Conservation (phyloP, 768 basidiomycete species). For the Serendipita sp. region DNA sequence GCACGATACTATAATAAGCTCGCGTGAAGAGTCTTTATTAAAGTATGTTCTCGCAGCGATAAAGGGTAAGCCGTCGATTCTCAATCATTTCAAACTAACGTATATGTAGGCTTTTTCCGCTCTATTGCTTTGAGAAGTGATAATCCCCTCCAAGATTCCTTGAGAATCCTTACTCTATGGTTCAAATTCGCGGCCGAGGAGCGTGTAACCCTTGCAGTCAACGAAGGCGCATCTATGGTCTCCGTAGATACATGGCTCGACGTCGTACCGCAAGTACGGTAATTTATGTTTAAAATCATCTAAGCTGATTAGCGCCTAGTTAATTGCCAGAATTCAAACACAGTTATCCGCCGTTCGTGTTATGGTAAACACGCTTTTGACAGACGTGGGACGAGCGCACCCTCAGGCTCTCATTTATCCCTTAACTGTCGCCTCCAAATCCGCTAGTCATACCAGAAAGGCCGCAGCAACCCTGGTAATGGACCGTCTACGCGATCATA, state of each 20-base stretch:
- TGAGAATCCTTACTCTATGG: slow-evolving; percentile 88
- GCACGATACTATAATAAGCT: slow-evolving; percentile 39
- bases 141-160: slow-evolving; percentile 85
- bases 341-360: slow-evolving; percentile 72
- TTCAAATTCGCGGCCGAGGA: slow-evolving; percentile 90
- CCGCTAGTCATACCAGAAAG: slow-evolving; percentile 66
- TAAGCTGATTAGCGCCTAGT: slow-evolving; percentile 30
- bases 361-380: slow-evolving; percentile 76
- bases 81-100: not conserved
- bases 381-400: slow-evolving; percentile 88
- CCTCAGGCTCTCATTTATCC: slow-evolving; percentile 95
- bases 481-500: slow-evolving; percentile 87
- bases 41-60: slow-evolving; percentile 84
- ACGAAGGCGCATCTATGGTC: slow-evolving; percentile 68
- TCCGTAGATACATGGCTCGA: slow-evolving; percentile 98
- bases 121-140: slow-evolving; percentile 82
- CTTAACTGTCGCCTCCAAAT: slow-evolving; percentile 91
- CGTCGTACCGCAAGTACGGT: slow-evolving; percentile 83
- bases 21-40: slow-evolving; percentile 32
- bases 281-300: not conserved
- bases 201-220: slow-evolving; percentile 81
- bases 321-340: slow-evolving; percentile 96
- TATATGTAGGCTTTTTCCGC: slow-evolving; percentile 65
- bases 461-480: slow-evolving; percentile 76
- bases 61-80: slow-evolving; percentile 37